Evolutionary conservation across 768 basidiomycete species (phyloP), one percentile per base, ranked within the genome.

Genomic region (Podaxis rugospora): DNA sequence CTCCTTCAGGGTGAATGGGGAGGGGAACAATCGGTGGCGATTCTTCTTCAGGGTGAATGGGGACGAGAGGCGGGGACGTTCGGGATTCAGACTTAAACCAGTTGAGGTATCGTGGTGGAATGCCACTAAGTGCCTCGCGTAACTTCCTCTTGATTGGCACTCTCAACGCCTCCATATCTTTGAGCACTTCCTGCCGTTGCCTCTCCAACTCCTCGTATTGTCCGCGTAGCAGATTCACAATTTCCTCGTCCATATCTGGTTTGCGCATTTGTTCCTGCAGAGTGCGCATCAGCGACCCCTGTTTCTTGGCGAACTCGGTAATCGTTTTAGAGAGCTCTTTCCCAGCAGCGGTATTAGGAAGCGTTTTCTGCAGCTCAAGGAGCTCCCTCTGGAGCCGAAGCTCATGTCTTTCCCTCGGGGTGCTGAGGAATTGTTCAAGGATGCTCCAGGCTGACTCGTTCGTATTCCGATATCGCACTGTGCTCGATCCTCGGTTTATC

Each of bases 281-380:
- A 2, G 21, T 55, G 9, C 59, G 59, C 47, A 61, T 65, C 67
- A 42, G n/a, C 11, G 40, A 42, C 42, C 65, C 66, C 64, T 70
- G 71, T 32, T 66, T 59, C 32, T 66, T 65, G 23, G 73, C 62
- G 23, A 71, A 59, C 32, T 67, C 66, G 32, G 70, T 66, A 14
- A 75, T 63, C 0, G 66, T 65, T n/a, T 60, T 63, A 40, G 66
- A 63, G 35, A 68, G 59, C 13, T 63, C 65, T 52, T 67, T 65
- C 6, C 69, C 71, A 16, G 68, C 71, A 16, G 61, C 60, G 27
- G 71, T 71, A 23, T 66, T 69, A 2, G 63, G 54, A 44, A 72
- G 68, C 25, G 62, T 49, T 23, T 64, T 67, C 11, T 61, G 46
- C 28, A 67, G 58, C 39, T 67, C 59, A 0, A 68, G 67, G 25